phyloP scores from a whole-genome alignment of 495 filamentous ascomycete genomes.

The Durotheca rogersii region DNA sequence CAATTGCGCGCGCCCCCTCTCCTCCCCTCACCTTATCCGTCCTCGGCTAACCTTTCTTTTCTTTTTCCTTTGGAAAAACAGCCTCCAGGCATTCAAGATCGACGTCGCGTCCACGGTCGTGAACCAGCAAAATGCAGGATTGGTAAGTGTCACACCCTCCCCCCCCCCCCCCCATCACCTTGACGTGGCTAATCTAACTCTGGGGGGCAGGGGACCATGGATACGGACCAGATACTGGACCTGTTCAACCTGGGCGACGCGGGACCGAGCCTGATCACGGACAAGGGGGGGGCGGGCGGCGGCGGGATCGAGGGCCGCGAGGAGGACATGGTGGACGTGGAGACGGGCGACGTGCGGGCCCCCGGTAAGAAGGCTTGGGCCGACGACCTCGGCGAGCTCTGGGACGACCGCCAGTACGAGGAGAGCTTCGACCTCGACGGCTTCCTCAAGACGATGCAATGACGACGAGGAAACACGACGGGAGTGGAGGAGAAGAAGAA shows the following conservation, averaged over 20 bases:
- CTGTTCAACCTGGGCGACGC: slow-evolving; percentile 90
- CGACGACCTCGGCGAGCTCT: slow-evolving; percentile 91
- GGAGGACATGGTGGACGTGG: slow-evolving; percentile 91
- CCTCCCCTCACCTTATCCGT: too few species aligned
- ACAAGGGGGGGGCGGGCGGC: slow-evolving; percentile 51
- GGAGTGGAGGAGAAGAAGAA: too few species aligned
- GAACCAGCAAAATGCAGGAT: slow-evolving; percentile 96
- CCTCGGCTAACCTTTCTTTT: too few species aligned
- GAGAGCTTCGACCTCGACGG: slow-evolving; percentile 94
- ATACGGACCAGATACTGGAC: slow-evolving; percentile 96
- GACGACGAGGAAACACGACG: slow-evolving; percentile 7
- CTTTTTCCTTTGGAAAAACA: slow-evolving; percentile 38
- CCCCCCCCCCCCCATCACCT: background rate
- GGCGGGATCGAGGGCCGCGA: slow-evolving; percentile 64
- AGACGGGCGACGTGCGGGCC: slow-evolving; percentile 86
- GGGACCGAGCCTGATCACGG: slow-evolving; percentile 59
- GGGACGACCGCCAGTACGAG: slow-evolving; percentile 95
- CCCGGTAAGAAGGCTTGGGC: slow-evolving; percentile 95
- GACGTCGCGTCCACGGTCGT: slow-evolving; percentile 97
- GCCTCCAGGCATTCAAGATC: slow-evolving; percentile 98
- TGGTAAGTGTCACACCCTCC: slow-evolving; percentile 52
- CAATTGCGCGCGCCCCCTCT: slow-evolving; percentile 36
- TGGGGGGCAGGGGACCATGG: slow-evolving; percentile 65
- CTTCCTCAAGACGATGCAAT: slow-evolving; percentile 87
- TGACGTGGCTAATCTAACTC: slow-evolving; percentile 8